Base-by-base conservation (phyloP, 768 basidiomycete species). In the Trametes cubensis region DNA sequence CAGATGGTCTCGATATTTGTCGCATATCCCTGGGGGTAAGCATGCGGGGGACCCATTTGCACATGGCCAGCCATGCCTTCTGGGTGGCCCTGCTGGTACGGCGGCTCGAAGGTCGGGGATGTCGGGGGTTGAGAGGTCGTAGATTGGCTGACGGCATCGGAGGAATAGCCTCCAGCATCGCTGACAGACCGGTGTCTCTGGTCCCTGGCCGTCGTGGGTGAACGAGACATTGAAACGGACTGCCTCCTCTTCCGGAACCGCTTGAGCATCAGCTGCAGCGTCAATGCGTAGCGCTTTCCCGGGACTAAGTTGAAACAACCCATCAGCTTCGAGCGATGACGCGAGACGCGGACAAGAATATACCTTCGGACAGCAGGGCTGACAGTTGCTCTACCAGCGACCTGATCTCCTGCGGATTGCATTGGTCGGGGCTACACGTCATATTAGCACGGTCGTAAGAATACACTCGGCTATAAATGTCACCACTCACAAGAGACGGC, bases 221-320 rank as follows among this genome's bases (percentile, higher is more conserved):
- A 90, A 18, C 83, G 83, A 15, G 87, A 83, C 18, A 76, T 72
- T 34, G 86, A 85, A 14, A 79, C 74, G 0, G 79, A 68, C 55
- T 64, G 63, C 55, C 76, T 85, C 60, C 89, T 82, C 61, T 85
- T 88, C 73, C 84, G 82, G 38, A 85, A 83, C 60, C 88, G 80
- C 75, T 93, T 93, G 55, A 97, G 73, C 89, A 96, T 96, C 44
- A 95, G 77, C 65, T 93, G 90, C 20, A 98, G 79, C 5, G 94
- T 95, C 40, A 94, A 75, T 10, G 95, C 95, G 67, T 97, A 98
- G 56, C 95, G 87, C 70, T 93, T 93, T 14, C 94, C 95, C 23
- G 95, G 94, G 61, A 95, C 94, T 95, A 69, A 11, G 34, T 34
- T 34, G 48, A 13, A 28, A 23, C 17, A 14, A n/a, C 8, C 25